Conservation (phyloP, 805 yeast genomes). For the Wickerhamomyces mucosus region DNA sequence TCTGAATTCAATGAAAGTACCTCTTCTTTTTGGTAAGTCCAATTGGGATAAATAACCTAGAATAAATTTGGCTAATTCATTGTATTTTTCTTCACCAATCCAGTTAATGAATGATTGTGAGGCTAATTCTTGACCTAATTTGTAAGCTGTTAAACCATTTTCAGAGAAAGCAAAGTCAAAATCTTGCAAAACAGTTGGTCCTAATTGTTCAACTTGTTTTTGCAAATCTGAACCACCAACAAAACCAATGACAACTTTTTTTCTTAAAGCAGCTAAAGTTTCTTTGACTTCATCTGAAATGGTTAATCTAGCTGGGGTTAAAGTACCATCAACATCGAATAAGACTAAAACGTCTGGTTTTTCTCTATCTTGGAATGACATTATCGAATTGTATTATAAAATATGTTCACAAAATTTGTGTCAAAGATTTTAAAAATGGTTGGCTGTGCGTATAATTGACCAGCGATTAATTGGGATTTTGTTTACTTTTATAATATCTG, state of each 20-base stretch:
- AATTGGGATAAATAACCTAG: slow-evolving; percentile 75
- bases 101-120: slow-evolving; percentile 90
- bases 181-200: slow-evolving; percentile 61
- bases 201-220: slow-evolving; percentile 95
- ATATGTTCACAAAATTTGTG: background rate
- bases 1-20: slow-evolving; percentile 97
- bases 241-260: slow-evolving; percentile 91
- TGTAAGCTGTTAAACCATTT: slow-evolving; percentile 97
- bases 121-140: slow-evolving; percentile 77
- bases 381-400: slow-evolving; percentile 15
- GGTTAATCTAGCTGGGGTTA: slow-evolving; percentile 90
- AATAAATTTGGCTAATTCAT: slow-evolving; percentile 77
- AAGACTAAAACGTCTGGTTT: slow-evolving; percentile 81
- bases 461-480: background rate
- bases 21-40: slow-evolving; percentile 95
- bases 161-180: slow-evolving; percentile 96
- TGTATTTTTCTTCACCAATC: slow-evolving; percentile 94
- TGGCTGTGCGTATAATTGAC: background rate
- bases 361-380: slow-evolving; percentile 66
- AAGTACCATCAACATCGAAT: slow-evolving; percentile 97
- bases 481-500: background rate
- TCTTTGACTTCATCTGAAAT: slow-evolving; percentile 71
- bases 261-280: slow-evolving; percentile 64
- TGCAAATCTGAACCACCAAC: slow-evolving; percentile 95
- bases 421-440: background rate